Conservation (phyloP, 2,329 filamentous ascomycete genomes). For the Claviceps purpurea region DNA sequence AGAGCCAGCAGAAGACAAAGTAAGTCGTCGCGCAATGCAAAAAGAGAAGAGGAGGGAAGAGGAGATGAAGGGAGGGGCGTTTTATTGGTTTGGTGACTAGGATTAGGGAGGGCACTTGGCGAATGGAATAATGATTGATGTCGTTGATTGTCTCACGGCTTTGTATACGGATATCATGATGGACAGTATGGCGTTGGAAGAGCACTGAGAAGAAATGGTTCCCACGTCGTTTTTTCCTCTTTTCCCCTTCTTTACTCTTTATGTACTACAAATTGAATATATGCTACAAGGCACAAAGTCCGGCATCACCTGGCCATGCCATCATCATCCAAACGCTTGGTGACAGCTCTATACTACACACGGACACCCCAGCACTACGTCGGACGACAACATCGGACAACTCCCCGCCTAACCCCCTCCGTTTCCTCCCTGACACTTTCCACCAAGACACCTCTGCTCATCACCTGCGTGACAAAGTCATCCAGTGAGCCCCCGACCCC, state of each 20-base stretch:
- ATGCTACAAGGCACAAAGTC: no score
- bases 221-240: neutral
- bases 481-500: constrained; percentile 73
- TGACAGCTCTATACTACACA: no score
- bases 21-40: constrained; percentile 5
- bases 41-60: no score
- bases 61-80: no score
- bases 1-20: constrained; percentile 30
- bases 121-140: neutral
- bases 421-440: constrained; percentile 42
- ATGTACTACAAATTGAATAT: no score
- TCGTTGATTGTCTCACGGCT: no score
- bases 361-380: neutral
- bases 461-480: constrained; percentile 49
- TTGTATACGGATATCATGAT: neutral
- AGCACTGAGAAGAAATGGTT: neutral
- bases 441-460: constrained; percentile 33
- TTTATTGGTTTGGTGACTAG: no score
- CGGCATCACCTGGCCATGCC: no score
- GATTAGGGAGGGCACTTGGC: no score
- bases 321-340: no score
- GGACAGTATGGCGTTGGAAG: neutral
- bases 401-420: constrained; percentile 47
- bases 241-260: neutral
- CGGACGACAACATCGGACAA: constrained; percentile 27